Conservation (phyloP, 352 stramenopile genomes). For the Stramenopiles sp. region DNA sequence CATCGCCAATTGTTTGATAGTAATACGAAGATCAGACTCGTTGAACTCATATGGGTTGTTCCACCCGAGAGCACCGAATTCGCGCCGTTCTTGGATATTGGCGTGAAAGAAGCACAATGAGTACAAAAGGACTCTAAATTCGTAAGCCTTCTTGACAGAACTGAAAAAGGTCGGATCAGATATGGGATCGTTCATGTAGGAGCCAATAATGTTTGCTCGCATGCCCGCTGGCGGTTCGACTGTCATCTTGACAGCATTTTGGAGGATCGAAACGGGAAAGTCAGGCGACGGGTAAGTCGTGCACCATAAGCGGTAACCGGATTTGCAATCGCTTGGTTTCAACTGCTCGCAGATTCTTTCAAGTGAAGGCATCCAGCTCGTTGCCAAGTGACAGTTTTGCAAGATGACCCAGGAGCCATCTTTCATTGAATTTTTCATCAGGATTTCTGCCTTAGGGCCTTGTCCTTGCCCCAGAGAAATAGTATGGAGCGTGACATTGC, state of each 20-base stretch:
- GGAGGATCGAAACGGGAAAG: conserved; percentile 70
- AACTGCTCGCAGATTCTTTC: conserved; percentile 71
- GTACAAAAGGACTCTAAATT: conserved; percentile 67
- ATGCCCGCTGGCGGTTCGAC: conserved; percentile 74
- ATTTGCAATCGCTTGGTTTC: conserved; percentile 32
- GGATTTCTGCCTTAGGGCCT: conserved; percentile 58
- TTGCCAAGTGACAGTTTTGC: conserved; percentile 76
- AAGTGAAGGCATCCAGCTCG: conserved; percentile 76
- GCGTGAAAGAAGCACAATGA: conserved; percentile 83
- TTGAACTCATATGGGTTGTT: conserved; percentile 92
- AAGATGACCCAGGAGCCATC: conserved; percentile 79
- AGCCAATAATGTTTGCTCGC: conserved; percentile 62
- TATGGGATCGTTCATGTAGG: conserved; percentile 71
- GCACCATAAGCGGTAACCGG: conserved; percentile 72
- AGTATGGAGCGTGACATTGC: conserved; percentile 47
- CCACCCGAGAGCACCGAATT: conserved; percentile 76
- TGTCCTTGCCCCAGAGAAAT: conserved; percentile 81
- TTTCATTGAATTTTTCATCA: conserved; percentile 56
- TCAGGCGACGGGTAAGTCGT: conserved; percentile 77
- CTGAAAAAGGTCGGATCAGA: conserved; percentile 61
- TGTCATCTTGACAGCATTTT: conserved; percentile 91
- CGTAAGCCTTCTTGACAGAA: conserved; percentile 33
- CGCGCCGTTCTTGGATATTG: conserved; percentile 64
- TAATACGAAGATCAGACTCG: conserved; percentile 72
- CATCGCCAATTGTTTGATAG: conserved; percentile 67